These are phyloP conservation scores for Ogataea hybrid DNA, from an alignment of 1,139 yeast genomes.

Conservation along the genomic window DNA sequence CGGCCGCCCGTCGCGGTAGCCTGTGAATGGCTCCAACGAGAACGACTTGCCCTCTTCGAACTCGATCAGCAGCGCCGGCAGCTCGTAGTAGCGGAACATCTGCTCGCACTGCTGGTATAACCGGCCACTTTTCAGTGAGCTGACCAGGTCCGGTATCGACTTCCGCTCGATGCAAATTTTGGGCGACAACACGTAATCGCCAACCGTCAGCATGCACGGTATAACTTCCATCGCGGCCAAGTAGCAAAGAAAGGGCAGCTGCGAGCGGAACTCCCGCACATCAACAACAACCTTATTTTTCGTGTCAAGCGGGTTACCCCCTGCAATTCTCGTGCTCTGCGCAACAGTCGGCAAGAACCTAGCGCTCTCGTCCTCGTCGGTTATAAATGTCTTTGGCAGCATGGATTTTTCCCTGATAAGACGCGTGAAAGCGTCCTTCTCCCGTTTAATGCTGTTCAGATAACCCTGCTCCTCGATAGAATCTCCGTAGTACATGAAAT, in stretches of 20 bases:
- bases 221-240: conserved; percentile 72
- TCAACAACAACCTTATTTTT: conserved; percentile 76
- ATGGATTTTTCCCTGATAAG: conserved; percentile 82
- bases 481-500: conserved; percentile 83
- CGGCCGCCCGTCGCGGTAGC: conserved; percentile 41
- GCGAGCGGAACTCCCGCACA: conserved; percentile 87
- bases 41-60: conserved; percentile 87
- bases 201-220: conserved; percentile 87
- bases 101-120: conserved; percentile 82
- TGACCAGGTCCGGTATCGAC: conserved; percentile 81
- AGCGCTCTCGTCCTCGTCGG: conserved; percentile 51
- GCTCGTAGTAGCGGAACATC: conserved; percentile 80
- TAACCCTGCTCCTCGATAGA: conserved; percentile 90
- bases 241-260: conserved; percentile 79
- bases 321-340: conserved; percentile 77
- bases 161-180: conserved; percentile 90
- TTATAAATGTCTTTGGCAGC: conserved; percentile 67
- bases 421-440: conserved; percentile 85
- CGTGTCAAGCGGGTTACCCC: conserved; percentile 48
- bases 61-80: conserved; percentile 82
- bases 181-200: conserved; percentile 88
- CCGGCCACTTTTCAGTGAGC: conserved; percentile 83
- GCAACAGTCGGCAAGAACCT: conserved; percentile 34
- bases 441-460: conserved; percentile 69
- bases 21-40: conserved; percentile 76